Evolutionary conservation across 192 early-diverging fungal species (phyloP).

Genomic region (Mortierella antarctica): DNA sequence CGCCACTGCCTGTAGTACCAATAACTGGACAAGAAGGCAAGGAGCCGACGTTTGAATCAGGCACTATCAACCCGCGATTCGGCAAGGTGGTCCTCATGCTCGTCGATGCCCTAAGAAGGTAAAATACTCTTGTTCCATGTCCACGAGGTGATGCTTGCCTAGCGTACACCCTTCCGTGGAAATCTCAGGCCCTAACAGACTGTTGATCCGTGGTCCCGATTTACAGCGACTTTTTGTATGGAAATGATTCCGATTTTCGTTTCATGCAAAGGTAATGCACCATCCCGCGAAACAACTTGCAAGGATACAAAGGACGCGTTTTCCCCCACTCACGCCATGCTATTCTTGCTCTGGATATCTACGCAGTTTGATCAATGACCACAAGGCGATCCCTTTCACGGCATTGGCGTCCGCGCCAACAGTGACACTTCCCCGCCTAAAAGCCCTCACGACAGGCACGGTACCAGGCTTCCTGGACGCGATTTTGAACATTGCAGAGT

Average conservation of each 20-base stretch:
- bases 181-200: too few relatives aligned
- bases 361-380: constrained; percentile 61
- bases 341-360: constrained; percentile 44
- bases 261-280: constrained; percentile 67
- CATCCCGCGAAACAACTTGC: background rate
- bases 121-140: constrained; percentile 1
- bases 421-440: constrained; percentile 84
- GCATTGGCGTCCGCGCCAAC: constrained; percentile 74
- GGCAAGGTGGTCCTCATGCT: constrained; percentile 74
- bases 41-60: background rate
- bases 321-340: constrained; percentile 3
- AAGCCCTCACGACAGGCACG: constrained; percentile 80
- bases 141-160: too few relatives aligned
- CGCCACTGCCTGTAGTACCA: constrained; percentile 18
- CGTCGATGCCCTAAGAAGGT: constrained; percentile 80
- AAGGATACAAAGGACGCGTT: background rate
- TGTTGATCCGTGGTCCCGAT: background rate
- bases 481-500: constrained; percentile 84
- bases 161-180: too few relatives aligned
- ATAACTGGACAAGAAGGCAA: constrained; percentile 1
- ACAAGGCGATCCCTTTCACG: constrained; percentile 63
- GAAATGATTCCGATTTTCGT: constrained; percentile 70
- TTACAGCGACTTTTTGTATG: constrained; percentile 76
- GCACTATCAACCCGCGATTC: constrained; percentile 53
- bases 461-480: constrained; percentile 87